phyloP scores from a whole-genome alignment of 306 rosid genomes.

The Adenanthera pavonina region DNA sequence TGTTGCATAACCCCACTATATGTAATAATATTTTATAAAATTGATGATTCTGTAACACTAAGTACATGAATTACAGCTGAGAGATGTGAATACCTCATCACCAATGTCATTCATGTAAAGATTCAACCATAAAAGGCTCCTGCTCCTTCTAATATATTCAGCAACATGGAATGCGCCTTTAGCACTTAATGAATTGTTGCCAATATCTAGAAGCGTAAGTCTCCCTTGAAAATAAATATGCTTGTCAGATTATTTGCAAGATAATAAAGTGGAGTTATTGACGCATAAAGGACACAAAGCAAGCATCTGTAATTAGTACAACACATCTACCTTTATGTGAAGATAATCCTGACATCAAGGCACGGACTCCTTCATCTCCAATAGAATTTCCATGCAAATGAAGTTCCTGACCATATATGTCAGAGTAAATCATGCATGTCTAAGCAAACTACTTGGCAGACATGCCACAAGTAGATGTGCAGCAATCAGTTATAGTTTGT shows the following conservation, averaged over 20 bases:
- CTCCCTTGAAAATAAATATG: slow-evolving; percentile 67
- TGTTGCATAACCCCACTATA: slow-evolving; percentile 17
- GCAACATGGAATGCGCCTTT: slow-evolving; percentile 86
- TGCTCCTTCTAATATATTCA: slow-evolving; percentile 75
- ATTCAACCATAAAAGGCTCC: slow-evolving; percentile 76
- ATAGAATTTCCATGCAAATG: slow-evolving; percentile 95
- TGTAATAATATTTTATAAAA: slow-evolving; percentile 30
- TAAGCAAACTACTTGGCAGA: slow-evolving; percentile 37
- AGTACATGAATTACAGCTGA: slow-evolving; percentile 17
- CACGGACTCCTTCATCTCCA: slow-evolving; percentile 91
- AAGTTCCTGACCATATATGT: slow-evolving; percentile 69
- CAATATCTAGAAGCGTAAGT: slow-evolving; percentile 75
- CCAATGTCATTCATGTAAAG: slow-evolving; percentile 97
- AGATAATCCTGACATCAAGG: slow-evolving; percentile 78
- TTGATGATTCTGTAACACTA: slow-evolving; percentile 17
- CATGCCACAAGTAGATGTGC: slow-evolving; percentile 19
- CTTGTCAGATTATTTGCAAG: slow-evolving; percentile 41
- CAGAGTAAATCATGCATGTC: slow-evolving; percentile 37
- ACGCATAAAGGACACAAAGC: slow-evolving; percentile 19
- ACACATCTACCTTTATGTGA: slow-evolving; percentile 68
- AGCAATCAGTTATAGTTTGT: slow-evolving; percentile 7
- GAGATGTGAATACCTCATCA: slow-evolving; percentile 76
- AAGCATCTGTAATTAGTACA: slow-evolving; percentile 35
- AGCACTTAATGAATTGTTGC: slow-evolving; percentile 89
- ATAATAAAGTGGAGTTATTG: slow-evolving; percentile 14